A percentile compares a stretch with the other conserved stretches of the same genome.
phyloP scores from a whole-genome alignment of 2,329 filamentous ascomycete species.

The Colletotrichum sp. region DNA sequence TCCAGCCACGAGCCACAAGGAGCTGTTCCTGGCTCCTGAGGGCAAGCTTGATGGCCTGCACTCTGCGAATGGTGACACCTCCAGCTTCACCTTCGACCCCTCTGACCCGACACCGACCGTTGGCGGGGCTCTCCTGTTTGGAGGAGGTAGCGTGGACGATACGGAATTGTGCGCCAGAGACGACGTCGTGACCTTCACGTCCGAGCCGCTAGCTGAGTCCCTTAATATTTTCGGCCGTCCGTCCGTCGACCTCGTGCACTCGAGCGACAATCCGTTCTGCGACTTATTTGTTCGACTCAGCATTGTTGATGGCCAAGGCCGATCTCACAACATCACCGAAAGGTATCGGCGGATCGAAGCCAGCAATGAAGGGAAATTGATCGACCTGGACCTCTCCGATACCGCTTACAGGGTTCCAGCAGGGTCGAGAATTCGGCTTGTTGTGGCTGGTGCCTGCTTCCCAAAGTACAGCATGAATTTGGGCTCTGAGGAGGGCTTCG shows the following conservation, averaged over 20 bases:
- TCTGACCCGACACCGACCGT: constrained; percentile 27
- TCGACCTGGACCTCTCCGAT: constrained; percentile 13
- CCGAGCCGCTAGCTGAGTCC: constrained; percentile 19
- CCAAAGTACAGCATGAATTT: constrained; percentile 23
- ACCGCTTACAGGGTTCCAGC: constrained; percentile 26
- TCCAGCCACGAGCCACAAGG: background rate
- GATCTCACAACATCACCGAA: constrained; percentile 28
- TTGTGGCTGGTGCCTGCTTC: constrained; percentile 27
- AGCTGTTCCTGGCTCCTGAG: background rate
- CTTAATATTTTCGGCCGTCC: constrained; percentile 26
- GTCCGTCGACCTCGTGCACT: constrained; percentile 25
- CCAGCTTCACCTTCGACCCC: constrained; percentile 28
- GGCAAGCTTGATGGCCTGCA: background rate
- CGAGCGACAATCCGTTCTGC: constrained; percentile 26
- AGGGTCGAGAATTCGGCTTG: constrained; percentile 25
- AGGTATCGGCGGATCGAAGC: constrained; percentile 24
- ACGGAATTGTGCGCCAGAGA: constrained; percentile 18
- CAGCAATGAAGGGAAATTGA: background rate
- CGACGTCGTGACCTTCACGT: constrained; percentile 28
- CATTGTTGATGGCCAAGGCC: constrained; percentile 26
- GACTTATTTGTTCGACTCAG: constrained; percentile 29
- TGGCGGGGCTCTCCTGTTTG: constrained; percentile 18
- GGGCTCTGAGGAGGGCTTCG: constrained; percentile 24
- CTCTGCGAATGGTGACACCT: background rate
- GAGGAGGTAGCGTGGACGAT: constrained; percentile 24